Evolutionary conservation across 2,329 filamentous ascomycete genomes (phyloP), one percentile per base, ranked within the genome.

Genomic region (Knufia fluminis): DNA sequence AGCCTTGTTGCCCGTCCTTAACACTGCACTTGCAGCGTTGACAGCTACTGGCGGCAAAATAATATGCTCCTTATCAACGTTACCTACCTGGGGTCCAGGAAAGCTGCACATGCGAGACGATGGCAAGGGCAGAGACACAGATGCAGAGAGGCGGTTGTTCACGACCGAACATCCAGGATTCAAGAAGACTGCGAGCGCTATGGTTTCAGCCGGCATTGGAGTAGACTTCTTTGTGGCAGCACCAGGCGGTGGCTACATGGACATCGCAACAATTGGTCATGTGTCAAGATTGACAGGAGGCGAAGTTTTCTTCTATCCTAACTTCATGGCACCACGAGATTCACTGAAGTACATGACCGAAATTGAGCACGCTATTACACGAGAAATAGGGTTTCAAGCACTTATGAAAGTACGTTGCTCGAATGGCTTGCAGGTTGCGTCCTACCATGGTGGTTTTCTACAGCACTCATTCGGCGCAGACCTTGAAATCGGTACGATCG

Each of bases 321-420:
- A 97, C 66, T 98, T 95, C 71, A 82, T 95, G 52, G 81, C 85
- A 6, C 86, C 86, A 6, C 80, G 92, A 32, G 92, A 98, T 66
- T 81, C 83, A 38, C 75, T 86, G 49, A 94, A 91, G 70, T 71
- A 98, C 33, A 84, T 83, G 2, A 78, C 84, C 42, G 92, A 98
- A 69, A 81, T 98, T 56, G 80, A 82, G 57, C 91, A 96, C 62
- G 82, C 86, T 0, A 80, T 96, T 24, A 89, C 82, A 2, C 78
- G 92, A 54, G 90, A 96, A 66, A 95, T 91, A 41, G 92, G 92
- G 19, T 97, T 87, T 71, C 91, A 96, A 68, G 89, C 89, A 17
- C 73, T 98, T 59, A 94, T 98, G 87, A 98, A 98, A 73, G 91
- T 98, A 51, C 85, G 92, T 54, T 98, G 92, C 71, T 96, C 90